phyloP scores from a whole-genome alignment of 179 eudicot species.

The Sideroxylon spinosum region DNA sequence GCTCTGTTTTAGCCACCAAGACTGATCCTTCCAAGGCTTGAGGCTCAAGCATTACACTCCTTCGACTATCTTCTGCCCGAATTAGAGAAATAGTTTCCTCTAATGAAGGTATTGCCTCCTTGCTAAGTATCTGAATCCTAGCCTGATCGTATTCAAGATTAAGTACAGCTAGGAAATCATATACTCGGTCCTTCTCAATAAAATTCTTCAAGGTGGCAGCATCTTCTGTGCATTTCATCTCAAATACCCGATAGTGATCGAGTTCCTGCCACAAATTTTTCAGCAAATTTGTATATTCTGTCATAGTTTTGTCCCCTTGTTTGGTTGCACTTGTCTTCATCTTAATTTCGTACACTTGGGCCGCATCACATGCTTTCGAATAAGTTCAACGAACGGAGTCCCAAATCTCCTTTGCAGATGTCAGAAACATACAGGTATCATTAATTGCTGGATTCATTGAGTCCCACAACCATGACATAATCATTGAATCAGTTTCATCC shows the following conservation, averaged over 20 bases:
- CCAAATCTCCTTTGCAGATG: background rate
- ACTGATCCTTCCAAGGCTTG: background rate
- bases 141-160: background rate
- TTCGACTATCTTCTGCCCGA: background rate
- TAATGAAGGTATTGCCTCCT: background rate
- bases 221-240: background rate
- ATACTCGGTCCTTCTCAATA: background rate
- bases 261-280: background rate
- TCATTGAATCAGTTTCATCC: background rate
- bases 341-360: background rate
- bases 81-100: background rate
- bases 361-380: background rate
- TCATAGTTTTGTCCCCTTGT: background rate
- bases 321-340: background rate
- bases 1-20: background rate
- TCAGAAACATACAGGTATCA: background rate
- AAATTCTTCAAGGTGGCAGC: too few relatives aligned
- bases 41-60: background rate
- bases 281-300: background rate
- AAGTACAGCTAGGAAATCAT: background rate
- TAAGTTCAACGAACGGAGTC: background rate
- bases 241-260: background rate
- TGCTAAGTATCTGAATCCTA: too few relatives aligned
- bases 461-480: background rate
- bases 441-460: background rate